These are phyloP conservation scores for Leccinum pellstonianum DNA, from an alignment of 768 basidiomycete genomes.

Conservation along the genomic window DNA sequence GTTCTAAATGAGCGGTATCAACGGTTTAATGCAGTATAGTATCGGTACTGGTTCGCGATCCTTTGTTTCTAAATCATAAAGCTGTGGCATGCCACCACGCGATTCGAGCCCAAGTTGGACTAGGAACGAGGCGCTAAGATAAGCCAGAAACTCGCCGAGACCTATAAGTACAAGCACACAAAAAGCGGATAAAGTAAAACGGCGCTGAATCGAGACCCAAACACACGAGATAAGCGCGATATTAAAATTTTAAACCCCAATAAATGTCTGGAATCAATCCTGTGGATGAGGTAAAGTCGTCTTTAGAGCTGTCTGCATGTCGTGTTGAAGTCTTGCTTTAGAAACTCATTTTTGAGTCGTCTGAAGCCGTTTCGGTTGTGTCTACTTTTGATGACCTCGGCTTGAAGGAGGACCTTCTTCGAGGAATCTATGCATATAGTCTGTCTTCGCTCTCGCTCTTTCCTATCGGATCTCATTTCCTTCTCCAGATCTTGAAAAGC, in stretches of 20 bases:
- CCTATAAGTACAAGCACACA: no score
- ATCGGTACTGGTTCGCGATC: no score
- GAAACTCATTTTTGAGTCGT: constrained; percentile 96
- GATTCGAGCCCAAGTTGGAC: no score
- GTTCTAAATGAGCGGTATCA: no score
- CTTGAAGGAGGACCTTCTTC: constrained; percentile 91
- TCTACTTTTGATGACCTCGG: constrained; percentile 89
- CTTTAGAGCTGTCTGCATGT: constrained; percentile 10
- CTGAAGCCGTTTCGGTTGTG: constrained; percentile 85
- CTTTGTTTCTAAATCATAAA: no score
- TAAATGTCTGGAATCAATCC: constrained; percentile 81
- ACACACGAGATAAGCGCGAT: no score
- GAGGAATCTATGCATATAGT: constrained; percentile 99
- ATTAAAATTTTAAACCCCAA: neutral
- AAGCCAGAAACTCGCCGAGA: no score
- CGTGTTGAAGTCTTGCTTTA: constrained; percentile 27
- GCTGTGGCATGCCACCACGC: no score
- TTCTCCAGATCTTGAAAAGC: constrained; percentile 85
- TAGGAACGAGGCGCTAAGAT: no score
- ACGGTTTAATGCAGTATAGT: no score
- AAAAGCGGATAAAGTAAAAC: no score
- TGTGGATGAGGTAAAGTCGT: constrained; percentile 72
- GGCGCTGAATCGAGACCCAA: no score
- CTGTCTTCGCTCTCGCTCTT: constrained; percentile 25
- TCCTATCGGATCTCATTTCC: constrained; percentile 4